These are phyloP conservation scores for Penicillium antarcticum DNA, from an alignment of 495 filamentous ascomycete genomes.

Conservation along the genomic window DNA sequence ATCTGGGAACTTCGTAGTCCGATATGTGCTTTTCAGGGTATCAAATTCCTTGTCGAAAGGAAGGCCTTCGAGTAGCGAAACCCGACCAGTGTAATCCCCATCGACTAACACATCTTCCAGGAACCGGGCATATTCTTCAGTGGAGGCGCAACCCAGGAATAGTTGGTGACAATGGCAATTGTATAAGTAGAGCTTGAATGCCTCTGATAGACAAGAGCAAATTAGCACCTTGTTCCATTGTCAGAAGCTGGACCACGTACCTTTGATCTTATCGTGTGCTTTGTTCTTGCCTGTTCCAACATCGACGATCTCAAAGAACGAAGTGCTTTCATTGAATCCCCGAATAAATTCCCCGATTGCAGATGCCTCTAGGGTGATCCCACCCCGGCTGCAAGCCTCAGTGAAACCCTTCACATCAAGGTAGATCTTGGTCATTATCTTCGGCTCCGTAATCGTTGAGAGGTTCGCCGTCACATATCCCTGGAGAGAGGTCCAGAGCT, in stretches of 20 bases:
- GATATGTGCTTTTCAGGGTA: slow-evolving; percentile 49
- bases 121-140: slow-evolving; percentile 66
- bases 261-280: slow-evolving; percentile 71
- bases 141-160: slow-evolving; percentile 74
- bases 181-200: slow-evolving; percentile 61
- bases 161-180: slow-evolving; percentile 80
- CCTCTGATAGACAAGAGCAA: slow-evolving; percentile 49
- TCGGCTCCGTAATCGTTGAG: slow-evolving; percentile 47
- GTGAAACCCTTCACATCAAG: slow-evolving; percentile 64
- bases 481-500: slow-evolving; percentile 53
- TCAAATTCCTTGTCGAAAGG: slow-evolving; percentile 66
- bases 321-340: slow-evolving; percentile 71
- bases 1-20: slow-evolving; percentile 55
- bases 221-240: slow-evolving; percentile 5
- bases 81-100: slow-evolving; percentile 48
- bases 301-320: slow-evolving; percentile 73
- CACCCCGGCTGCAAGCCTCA: slow-evolving; percentile 55
- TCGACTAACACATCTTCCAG: slow-evolving; percentile 60
- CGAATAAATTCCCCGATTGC: slow-evolving; percentile 65
- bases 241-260: slow-evolving; percentile 40
- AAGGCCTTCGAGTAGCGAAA: slow-evolving; percentile 73
- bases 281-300: slow-evolving; percentile 66
- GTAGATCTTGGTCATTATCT: slow-evolving; percentile 67
- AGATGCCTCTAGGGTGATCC: slow-evolving; percentile 49
- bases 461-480: slow-evolving; percentile 44